A percentile compares a stretch with the other conserved stretches of the same genome.
phyloP scores from a whole-genome alignment of 2,329 filamentous ascomycete genomes.

The Colletotrichum nymphaeae region DNA sequence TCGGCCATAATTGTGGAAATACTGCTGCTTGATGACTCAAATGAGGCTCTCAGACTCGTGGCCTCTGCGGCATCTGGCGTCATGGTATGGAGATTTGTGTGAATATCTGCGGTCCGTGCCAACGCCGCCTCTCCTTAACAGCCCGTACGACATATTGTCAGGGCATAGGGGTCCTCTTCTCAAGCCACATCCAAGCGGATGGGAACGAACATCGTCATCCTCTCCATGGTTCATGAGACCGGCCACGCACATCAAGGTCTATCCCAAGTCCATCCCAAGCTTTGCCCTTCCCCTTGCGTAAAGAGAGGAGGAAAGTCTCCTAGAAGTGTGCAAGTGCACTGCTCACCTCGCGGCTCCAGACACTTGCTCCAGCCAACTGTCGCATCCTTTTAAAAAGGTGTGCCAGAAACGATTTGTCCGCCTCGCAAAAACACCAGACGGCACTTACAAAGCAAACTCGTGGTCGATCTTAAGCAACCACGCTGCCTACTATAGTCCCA shows the following conservation, averaged over 20 bases:
- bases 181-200: conserved; percentile 30
- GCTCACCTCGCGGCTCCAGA: conserved; percentile 12
- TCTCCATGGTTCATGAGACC: conserved; percentile 5
- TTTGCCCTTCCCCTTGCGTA: not conserved
- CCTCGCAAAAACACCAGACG: conserved; percentile 14
- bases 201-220: conserved; percentile 13
- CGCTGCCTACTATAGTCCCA: not conserved
- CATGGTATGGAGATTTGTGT: conserved; percentile 9
- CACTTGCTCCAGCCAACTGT: conserved; percentile 26
- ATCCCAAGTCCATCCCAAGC: not conserved
- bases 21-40: conserved; percentile 9
- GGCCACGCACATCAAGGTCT: not conserved
- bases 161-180: conserved; percentile 28
- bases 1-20: not conserved
- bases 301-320: not conserved
- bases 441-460: not conserved
- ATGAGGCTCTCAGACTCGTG: conserved; percentile 12
- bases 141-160: conserved; percentile 10
- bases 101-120: conserved; percentile 1
- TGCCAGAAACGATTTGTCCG: conserved; percentile 17
- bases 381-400: conserved; percentile 30
- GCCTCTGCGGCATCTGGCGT: conserved; percentile 9
- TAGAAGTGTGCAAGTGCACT: not conserved
- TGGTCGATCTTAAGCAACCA: not conserved
- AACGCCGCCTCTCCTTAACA: not conserved